These are phyloP conservation scores for Neocucurbitaria cava DNA, from an alignment of 2,329 filamentous ascomycete species.

Conservation along the genomic window DNA sequence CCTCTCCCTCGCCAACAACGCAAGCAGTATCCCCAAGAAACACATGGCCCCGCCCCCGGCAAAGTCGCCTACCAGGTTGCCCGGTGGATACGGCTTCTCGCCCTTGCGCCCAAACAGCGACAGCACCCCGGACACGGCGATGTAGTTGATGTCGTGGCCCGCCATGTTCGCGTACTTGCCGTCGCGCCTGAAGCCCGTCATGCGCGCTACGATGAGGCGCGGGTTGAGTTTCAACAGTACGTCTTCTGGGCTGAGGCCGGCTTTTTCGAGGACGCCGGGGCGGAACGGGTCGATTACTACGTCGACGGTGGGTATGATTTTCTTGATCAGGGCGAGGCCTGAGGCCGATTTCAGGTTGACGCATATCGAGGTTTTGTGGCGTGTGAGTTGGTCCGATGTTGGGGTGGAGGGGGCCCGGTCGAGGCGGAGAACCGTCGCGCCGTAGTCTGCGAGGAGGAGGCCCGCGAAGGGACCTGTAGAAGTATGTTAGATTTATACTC, in stretches of 20 bases:
- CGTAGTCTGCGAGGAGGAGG: constrained; percentile 81
- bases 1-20: constrained; percentile 69
- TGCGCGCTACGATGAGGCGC: constrained; percentile 78
- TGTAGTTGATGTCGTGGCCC: constrained; percentile 95
- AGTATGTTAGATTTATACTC: constrained; percentile 1
- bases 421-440: constrained; percentile 85
- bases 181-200: constrained; percentile 90
- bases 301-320: constrained; percentile 70
- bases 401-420: constrained; percentile 67
- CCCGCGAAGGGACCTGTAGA: constrained; percentile 81
- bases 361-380: constrained; percentile 80
- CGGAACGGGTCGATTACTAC: constrained; percentile 93
- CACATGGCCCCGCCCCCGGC: constrained; percentile 85
- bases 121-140: constrained; percentile 83
- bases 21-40: constrained; percentile 82
- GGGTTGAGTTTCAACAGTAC: constrained; percentile 73
- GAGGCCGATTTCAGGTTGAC: constrained; percentile 75
- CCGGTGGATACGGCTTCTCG: constrained; percentile 77
- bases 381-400: constrained; percentile 76
- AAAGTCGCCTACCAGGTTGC: constrained; percentile 88
- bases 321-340: constrained; percentile 71
- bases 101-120: constrained; percentile 74
- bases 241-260: constrained; percentile 74
- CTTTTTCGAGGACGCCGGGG: constrained; percentile 85
- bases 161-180: constrained; percentile 88